Evolutionary conservation across 2,329 filamentous ascomycete species (phyloP).

Genomic region (Lecanicillium sp.): DNA sequence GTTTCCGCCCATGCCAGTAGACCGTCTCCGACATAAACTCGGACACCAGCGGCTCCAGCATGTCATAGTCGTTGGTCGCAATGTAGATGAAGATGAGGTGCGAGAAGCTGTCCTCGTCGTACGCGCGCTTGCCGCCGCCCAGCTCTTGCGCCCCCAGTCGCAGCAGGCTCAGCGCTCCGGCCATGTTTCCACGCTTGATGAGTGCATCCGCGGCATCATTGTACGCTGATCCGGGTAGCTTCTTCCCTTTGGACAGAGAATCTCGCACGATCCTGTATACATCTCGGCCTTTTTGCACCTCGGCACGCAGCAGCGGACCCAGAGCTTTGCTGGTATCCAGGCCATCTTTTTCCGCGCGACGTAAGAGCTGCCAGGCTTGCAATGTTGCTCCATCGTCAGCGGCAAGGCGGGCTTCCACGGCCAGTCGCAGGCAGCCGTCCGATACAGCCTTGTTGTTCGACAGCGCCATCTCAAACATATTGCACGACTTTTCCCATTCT

Average conservation of each 20-base stretch:
- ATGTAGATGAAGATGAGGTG: slow-evolving; percentile 31
- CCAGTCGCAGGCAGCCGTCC: not conserved
- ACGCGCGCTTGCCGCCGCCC: slow-evolving; percentile 30
- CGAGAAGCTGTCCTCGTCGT: slow-evolving; percentile 33
- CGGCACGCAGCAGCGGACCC: slow-evolving; percentile 23
- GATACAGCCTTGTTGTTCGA: not conserved
- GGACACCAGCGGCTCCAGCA: slow-evolving; percentile 25
- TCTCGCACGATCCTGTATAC: slow-evolving; percentile 23
- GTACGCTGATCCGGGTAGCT: slow-evolving; percentile 31
- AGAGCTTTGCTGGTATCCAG: not conserved
- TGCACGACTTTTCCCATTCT: slow-evolving; percentile 1
- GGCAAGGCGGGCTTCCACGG: not conserved
- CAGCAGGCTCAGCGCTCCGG: slow-evolving; percentile 28
- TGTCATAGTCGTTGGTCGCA: slow-evolving; percentile 25
- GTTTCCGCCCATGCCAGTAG: slow-evolving; percentile 32
- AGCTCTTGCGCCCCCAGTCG: slow-evolving; percentile 31
- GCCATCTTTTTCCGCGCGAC: not conserved
- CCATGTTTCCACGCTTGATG: slow-evolving; percentile 23
- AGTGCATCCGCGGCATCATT: slow-evolving; percentile 30
- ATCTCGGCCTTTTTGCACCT: slow-evolving; percentile 29
- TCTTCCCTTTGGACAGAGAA: slow-evolving; percentile 22
- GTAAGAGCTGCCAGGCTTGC: not conserved
- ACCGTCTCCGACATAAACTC: slow-evolving; percentile 25
- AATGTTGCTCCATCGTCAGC: not conserved
- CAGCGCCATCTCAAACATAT: slow-evolving; percentile 2